phyloP scores from a whole-genome alignment of 306 rosid species.

The Sicyos edulis region DNA sequence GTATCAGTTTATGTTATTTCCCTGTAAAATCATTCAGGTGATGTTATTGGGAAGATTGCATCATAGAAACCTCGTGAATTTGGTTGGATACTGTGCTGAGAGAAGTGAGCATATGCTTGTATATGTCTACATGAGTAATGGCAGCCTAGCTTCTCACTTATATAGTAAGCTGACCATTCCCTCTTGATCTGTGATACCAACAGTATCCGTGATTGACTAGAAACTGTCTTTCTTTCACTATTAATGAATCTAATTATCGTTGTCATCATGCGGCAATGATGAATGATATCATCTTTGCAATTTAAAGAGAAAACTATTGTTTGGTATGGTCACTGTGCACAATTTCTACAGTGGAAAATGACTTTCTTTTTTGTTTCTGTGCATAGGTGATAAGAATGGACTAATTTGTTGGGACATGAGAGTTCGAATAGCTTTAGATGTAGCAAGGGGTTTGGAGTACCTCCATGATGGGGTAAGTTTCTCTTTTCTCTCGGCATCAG shows the following conservation, averaged over 20 bases:
- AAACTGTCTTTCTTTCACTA: conserved; percentile 9
- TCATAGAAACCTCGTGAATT: conserved; percentile 88
- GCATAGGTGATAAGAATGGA: conserved; percentile 54
- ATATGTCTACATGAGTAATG: conserved; percentile 89
- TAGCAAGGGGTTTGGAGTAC: conserved; percentile 95
- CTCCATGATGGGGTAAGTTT: conserved; percentile 96
- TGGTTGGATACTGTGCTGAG: conserved; percentile 93
- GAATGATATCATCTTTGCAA: neutral
- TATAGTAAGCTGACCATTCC: conserved; percentile 55
- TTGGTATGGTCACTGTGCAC: neutral
- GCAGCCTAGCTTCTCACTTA: conserved; percentile 90
- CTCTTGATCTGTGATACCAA: neutral
- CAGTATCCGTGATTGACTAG: neutral
- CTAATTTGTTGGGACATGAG: conserved; percentile 74
- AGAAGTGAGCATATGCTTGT: conserved; percentile 89
- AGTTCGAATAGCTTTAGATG: conserved; percentile 75
- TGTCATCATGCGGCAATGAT: neutral
- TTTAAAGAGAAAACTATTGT: neutral
- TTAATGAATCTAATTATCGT: neutral
- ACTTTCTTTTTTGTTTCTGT: conserved; percentile 15
- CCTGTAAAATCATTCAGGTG: conserved; percentile 47
- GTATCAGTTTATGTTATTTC: neutral
- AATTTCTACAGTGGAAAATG: conserved; percentile 2
- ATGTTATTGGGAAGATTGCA: conserved; percentile 94
- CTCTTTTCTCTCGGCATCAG: conserved; percentile 9